These are phyloP conservation scores for Globisporangium cederbergense DNA, from an alignment of 352 stramenopile species.

Conservation along the genomic window DNA sequence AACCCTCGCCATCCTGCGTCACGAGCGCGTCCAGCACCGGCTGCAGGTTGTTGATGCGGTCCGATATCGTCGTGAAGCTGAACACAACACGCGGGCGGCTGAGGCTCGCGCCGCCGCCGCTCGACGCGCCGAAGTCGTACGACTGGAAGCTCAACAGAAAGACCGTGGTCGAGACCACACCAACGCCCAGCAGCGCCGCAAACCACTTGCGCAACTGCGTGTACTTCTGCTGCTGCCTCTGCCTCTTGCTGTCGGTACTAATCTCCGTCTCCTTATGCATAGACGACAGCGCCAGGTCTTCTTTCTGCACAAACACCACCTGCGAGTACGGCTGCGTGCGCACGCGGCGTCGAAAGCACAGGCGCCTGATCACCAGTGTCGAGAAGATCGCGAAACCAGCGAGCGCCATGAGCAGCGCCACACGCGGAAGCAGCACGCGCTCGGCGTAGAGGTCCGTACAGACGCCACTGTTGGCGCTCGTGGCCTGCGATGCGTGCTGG, in stretches of 20 bases:
- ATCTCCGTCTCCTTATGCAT: conserved; percentile 9
- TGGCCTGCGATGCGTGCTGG: background rate
- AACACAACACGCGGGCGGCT: conserved; percentile 43
- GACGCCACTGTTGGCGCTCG: background rate
- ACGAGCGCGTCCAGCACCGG: conserved; percentile 38
- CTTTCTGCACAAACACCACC: conserved; percentile 7
- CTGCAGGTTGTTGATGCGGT: conserved; percentile 32
- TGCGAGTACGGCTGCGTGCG: conserved; percentile 18
- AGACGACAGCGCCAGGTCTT: background rate
- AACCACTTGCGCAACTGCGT: conserved; percentile 24
- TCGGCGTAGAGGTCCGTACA: conserved; percentile 46
- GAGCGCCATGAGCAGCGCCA: conserved; percentile 31
- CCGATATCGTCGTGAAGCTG: conserved; percentile 51
- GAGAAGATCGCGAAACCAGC: conserved; percentile 17
- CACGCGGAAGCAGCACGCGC: conserved; percentile 35
- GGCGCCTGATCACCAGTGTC: conserved; percentile 14
- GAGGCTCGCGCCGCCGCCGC: conserved; percentile 19
- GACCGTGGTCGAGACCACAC: conserved; percentile 32
- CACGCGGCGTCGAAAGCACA: conserved; percentile 6
- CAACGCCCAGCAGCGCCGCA: conserved; percentile 23
- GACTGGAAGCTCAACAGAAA: conserved; percentile 38
- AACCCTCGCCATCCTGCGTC: conserved; percentile 32
- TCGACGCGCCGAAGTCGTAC: conserved; percentile 19
- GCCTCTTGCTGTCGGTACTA: background rate
- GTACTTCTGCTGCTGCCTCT: background rate